phyloP scores from a whole-genome alignment of 306 rosid species.

The Gastrolobium villosum region DNA sequence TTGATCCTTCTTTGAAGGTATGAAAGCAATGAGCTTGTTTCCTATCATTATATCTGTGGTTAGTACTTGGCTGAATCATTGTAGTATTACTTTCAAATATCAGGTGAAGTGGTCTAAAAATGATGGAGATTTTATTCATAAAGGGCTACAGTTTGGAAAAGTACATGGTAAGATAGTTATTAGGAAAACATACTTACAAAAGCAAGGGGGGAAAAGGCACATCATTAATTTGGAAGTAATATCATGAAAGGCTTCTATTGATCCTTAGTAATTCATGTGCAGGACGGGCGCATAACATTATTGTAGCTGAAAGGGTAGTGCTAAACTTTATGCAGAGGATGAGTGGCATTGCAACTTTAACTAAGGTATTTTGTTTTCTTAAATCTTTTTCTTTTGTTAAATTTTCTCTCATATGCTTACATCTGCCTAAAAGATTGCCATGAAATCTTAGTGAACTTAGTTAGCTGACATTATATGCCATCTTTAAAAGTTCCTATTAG shows the following conservation, averaged over 20 bases:
- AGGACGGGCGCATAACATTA: slow-evolving; percentile 88
- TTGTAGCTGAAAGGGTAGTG: slow-evolving; percentile 87
- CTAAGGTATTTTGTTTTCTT: slow-evolving; percentile 66
- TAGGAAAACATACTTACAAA: not conserved
- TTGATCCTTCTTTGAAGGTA: slow-evolving; percentile 90
- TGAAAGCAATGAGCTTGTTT: slow-evolving; percentile 35
- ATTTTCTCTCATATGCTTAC: not conserved
- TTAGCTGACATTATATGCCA: slow-evolving; percentile 23
- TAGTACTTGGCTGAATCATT: slow-evolving; percentile 42
- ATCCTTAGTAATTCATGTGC: slow-evolving; percentile 46
- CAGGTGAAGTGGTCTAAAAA: slow-evolving; percentile 90
- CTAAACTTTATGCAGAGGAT: slow-evolving; percentile 97
- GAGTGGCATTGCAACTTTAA: slow-evolving; percentile 97
- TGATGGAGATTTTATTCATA: slow-evolving; percentile 80
- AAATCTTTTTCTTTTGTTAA: not conserved
- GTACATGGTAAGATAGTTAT: slow-evolving; percentile 68
- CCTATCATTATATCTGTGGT: slow-evolving; percentile 39
- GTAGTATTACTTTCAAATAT: slow-evolving; percentile 43
- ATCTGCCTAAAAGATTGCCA: not conserved
- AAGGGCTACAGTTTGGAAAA: slow-evolving; percentile 89
- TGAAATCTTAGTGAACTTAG: slow-evolving; percentile 22
- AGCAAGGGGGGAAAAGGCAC: slow-evolving; percentile 7
- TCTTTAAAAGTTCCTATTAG: slow-evolving; percentile 19
- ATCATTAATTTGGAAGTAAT: slow-evolving; percentile 39
- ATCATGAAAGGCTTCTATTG: slow-evolving; percentile 33